Percentiles rank a stretch among this genome's conserved stretches.
These are phyloP conservation scores for Backusella westeae DNA, from an alignment of 192 early-diverging fungal genomes.

Conservation along the genomic window DNA sequence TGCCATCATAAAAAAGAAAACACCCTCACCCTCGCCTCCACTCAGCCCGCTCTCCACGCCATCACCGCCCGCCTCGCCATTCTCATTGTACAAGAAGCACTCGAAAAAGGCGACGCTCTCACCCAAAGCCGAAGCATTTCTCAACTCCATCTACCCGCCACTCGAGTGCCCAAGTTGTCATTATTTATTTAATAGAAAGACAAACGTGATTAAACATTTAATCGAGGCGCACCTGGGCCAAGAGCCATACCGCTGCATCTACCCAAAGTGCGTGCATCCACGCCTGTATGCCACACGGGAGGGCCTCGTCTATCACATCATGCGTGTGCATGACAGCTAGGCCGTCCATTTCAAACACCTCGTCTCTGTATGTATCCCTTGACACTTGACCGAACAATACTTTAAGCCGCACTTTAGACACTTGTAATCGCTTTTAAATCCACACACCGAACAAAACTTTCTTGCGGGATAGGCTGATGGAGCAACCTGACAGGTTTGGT, in stretches of 20 bases:
- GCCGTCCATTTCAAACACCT: slow-evolving; percentile 34
- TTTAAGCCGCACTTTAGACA: slow-evolving; percentile 66
- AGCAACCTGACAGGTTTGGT: slow-evolving; percentile 38
- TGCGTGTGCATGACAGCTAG: slow-evolving; percentile 25
- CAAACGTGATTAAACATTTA: slow-evolving; percentile 34
- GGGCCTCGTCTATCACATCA: slow-evolving; percentile 36
- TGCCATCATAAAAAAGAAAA: background rate
- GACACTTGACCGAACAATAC: slow-evolving; percentile 61
- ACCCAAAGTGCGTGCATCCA: slow-evolving; percentile 26
- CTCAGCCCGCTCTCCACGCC: background rate
- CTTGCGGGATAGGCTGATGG: slow-evolving; percentile 40
- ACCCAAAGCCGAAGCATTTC: slow-evolving; percentile 4
- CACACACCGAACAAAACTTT: slow-evolving; percentile 67
- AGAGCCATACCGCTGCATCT: slow-evolving; percentile 34
- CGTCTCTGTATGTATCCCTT: slow-evolving; percentile 58
- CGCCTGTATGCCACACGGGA: slow-evolving; percentile 36
- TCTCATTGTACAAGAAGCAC: background rate
- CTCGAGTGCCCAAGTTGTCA: slow-evolving; percentile 31
- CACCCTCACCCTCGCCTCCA: background rate
- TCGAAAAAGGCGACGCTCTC: slow-evolving; percentile 15
- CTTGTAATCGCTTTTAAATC: slow-evolving; percentile 57
- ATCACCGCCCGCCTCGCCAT: background rate
- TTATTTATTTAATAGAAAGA: slow-evolving; percentile 26
- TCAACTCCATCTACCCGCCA: slow-evolving; percentile 25
- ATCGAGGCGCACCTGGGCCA: slow-evolving; percentile 19